Evolutionary conservation across 1,284 basidiomycete genomes (phyloP), one percentile per base, ranked within the genome.

Genomic region (Malassezia sp.): DNA sequence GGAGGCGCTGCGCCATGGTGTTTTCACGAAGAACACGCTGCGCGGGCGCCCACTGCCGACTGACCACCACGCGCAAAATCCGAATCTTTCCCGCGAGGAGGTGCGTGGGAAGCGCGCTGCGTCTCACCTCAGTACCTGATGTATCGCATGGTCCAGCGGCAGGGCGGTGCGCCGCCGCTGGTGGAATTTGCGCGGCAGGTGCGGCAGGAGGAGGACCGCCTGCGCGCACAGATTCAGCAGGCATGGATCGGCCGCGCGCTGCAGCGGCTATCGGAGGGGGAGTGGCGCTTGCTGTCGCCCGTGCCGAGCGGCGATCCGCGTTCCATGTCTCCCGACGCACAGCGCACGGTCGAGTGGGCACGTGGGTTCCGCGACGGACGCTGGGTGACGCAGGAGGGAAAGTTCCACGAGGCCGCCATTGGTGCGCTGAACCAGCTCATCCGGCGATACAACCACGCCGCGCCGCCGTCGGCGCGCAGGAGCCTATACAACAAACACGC

Each of bases 121-220:
- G n/a, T n/a, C n/a, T n/a, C n/a, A n/a, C n/a, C n/a, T n/a, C n/a
- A n/a, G n/a, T n/a, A n/a, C n/a, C n/a, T n/a, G n/a, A n/a, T 90
- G 82, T 90, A 90, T 62, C 78, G 86, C 11, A 87, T 90, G 48
- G 78, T 91, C 15, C 82, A 86, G 60, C 74, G 80, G 29, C 84
- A 88, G 60, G 85, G 84, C 12, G 84, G 83, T 2, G 78, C 81
- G 0, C 88, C 87, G n/a, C 83, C 85, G 2, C 91, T 85, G 85
- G 82, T 91, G 3, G 86, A 90, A 70, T 62, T 88, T 26, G 87
- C 89, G 70, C 74, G 53, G 74, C 77, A 79, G 48, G 70, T 83
- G 26, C 79, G 83, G 43, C 66, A 70, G 1, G 76, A 82, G 0
- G 67, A 82, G 4, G 60, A 57, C 2, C 72, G 77, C 0, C 88